Conservation (phyloP, 177 flowering plant species). For the Telopea speciosissima region DNA sequence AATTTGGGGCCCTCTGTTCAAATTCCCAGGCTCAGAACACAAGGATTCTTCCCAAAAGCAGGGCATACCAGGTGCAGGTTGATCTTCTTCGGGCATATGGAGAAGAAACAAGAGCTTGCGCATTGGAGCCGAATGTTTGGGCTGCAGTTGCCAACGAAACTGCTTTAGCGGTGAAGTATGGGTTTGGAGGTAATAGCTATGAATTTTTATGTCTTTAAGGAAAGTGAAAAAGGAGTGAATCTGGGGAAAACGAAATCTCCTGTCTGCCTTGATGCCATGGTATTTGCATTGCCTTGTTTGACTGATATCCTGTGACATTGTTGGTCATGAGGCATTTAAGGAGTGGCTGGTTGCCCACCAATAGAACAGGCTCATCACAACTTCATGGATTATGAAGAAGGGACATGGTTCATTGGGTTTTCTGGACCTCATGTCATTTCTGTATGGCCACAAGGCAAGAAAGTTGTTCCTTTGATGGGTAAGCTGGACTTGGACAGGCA, state of each 20-base stretch:
- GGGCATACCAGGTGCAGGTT: conserved; percentile 85
- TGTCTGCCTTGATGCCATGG: not conserved
- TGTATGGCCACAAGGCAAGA: not conserved
- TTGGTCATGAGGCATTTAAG: not conserved
- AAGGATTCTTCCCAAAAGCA: conserved; percentile 70
- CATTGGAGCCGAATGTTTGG: conserved; percentile 73
- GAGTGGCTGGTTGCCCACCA: too few relatives aligned
- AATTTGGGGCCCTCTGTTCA: conserved; percentile 57
- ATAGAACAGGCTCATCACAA: too few relatives aligned
- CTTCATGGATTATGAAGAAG: too few relatives aligned
- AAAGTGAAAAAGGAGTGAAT: not conserved
- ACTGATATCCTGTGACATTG: not conserved
- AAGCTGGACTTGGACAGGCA: not conserved
- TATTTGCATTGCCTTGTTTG: too few relatives aligned
- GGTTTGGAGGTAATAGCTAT: conserved; percentile 52
- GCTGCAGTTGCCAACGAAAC: conserved; percentile 94
- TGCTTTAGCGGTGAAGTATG: conserved; percentile 85
- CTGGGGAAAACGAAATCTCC: not conserved
- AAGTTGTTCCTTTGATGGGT: not conserved
- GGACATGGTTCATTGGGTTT: too few relatives aligned
- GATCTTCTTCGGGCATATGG: conserved; percentile 84
- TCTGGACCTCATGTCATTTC: not conserved
- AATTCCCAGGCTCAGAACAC: conserved; percentile 50
- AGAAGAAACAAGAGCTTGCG: conserved; percentile 41
- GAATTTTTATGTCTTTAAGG: not conserved